phyloP scores from a whole-genome alignment of 345 rosid genomes.

The Moricandia arvensis region DNA sequence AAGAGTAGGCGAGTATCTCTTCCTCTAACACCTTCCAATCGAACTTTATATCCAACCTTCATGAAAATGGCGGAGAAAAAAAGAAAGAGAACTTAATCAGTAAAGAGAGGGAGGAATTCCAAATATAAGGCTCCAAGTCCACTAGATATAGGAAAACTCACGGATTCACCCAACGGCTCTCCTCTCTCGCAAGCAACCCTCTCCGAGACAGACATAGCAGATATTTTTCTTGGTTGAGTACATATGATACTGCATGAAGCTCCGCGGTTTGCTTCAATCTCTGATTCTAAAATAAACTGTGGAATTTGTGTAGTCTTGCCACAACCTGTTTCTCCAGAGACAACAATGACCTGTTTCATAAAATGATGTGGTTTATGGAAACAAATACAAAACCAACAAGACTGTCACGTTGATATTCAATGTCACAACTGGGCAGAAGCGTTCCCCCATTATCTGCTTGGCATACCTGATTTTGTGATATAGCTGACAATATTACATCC shows the following conservation, averaged over 20 bases:
- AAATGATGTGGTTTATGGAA: background rate
- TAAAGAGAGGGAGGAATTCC: background rate
- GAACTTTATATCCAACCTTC: constrained; percentile 94
- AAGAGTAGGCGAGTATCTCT: constrained; percentile 86
- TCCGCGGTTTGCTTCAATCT: constrained; percentile 62
- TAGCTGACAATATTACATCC: constrained; percentile 57
- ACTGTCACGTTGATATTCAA: background rate
- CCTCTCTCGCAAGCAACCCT: constrained; percentile 95
- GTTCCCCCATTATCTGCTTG: background rate
- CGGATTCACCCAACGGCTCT: constrained; percentile 90
- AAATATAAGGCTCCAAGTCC: constrained; percentile 21
- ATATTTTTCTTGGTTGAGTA: constrained; percentile 93
- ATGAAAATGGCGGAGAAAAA: constrained; percentile 19
- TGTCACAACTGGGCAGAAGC: constrained; percentile 2
- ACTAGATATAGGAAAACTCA: constrained; percentile 45
- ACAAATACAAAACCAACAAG: constrained; percentile 8
- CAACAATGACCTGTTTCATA: constrained; percentile 67
- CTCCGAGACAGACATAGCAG: constrained; percentile 93
- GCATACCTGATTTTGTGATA: constrained; percentile 73
- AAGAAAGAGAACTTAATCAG: constrained; percentile 21
- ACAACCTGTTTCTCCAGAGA: constrained; percentile 98
- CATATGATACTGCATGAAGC: constrained; percentile 84
- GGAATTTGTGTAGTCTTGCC: constrained; percentile 99
- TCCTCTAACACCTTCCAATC: constrained; percentile 89
- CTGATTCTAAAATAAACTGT: constrained; percentile 83